Evolutionary conservation across 768 basidiomycete species (phyloP).

Genomic region (Leccinum broughii): DNA sequence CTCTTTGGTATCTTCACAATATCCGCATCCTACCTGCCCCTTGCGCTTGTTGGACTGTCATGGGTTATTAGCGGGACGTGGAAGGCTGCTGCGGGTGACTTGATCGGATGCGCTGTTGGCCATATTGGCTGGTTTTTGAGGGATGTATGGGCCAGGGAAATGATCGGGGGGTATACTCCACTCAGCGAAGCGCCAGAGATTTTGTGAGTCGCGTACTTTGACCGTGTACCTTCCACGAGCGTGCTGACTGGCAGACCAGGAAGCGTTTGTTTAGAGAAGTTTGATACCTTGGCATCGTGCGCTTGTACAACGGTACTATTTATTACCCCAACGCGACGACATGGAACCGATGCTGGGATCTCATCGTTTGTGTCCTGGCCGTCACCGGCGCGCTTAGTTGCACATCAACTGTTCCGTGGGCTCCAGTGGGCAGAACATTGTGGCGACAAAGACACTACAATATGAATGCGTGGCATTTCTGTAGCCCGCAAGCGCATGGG

Average conservation of each 20-base stretch:
- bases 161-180: constrained; percentile 71
- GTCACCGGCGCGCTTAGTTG: not conserved
- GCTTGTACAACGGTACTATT: constrained; percentile 11
- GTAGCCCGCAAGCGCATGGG: not conserved
- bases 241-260: constrained; percentile 36
- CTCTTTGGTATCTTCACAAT: constrained; percentile 95
- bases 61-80: constrained; percentile 83
- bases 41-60: constrained; percentile 86
- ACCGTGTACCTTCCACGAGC: too few relatives aligned
- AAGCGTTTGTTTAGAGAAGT: constrained; percentile 67
- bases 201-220: constrained; percentile 51
- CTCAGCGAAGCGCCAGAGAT: constrained; percentile 71
- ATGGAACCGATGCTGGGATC: not conserved
- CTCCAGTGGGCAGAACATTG: not conserved
- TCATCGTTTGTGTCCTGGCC: not conserved
- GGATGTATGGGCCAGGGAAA: constrained; percentile 87
- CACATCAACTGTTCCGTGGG: not conserved
- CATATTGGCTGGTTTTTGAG: constrained; percentile 84
- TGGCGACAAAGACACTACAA: not conserved
- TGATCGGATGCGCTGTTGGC: constrained; percentile 85
- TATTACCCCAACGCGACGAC: not conserved
- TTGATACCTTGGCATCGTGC: constrained; percentile 16
- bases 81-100: constrained; percentile 79
- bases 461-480: not conserved
- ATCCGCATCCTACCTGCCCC: constrained; percentile 91